Evolutionary conservation across 768 basidiomycete species (phyloP).

Genomic region (Rhodosporidiobolus sp.): DNA sequence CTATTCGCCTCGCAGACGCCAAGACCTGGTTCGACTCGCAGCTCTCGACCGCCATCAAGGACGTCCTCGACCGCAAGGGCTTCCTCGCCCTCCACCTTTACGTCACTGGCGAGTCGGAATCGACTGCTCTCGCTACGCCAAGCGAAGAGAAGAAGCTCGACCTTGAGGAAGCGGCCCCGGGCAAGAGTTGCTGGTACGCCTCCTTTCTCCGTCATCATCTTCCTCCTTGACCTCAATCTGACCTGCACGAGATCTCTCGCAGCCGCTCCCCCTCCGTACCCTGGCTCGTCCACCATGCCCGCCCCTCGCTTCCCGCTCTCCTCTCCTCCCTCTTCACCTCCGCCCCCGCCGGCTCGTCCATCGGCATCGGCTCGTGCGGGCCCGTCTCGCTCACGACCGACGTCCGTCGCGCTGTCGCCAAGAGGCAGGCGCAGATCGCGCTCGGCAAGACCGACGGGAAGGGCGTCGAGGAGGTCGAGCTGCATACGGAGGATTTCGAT

Average conservation of each 20-base stretch:
- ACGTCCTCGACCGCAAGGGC: not conserved
- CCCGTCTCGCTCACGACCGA: slow-evolving; percentile 17
- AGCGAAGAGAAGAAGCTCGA: slow-evolving; percentile 21
- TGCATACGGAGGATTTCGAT: slow-evolving; percentile 35
- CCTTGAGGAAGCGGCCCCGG: not conserved
- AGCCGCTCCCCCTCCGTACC: not conserved
- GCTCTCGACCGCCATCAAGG: not conserved
- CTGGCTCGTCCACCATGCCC: slow-evolving; percentile 8
- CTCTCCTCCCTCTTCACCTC: slow-evolving; percentile 4
- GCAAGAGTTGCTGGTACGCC: not conserved
- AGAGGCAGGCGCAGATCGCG: slow-evolving; percentile 12
- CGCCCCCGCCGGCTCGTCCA: not conserved
- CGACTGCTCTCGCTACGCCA: too few relatives aligned
- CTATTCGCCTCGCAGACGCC: not conserved
- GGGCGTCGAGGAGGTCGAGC: slow-evolving; percentile 25
- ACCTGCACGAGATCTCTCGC: not conserved
- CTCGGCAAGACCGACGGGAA: not conserved
- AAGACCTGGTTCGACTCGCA: slow-evolving; percentile 28
- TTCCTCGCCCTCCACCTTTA: slow-evolving; percentile 17
- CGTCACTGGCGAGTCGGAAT: slow-evolving; percentile 1
- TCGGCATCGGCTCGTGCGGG: slow-evolving; percentile 25
- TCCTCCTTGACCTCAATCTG: not conserved
- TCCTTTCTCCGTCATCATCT: not conserved
- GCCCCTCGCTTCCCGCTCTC: not conserved
- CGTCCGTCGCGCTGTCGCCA: slow-evolving; percentile 26